Conservation (phyloP, 1,139 yeast genomes). For the Suhomyces coccinellae region DNA sequence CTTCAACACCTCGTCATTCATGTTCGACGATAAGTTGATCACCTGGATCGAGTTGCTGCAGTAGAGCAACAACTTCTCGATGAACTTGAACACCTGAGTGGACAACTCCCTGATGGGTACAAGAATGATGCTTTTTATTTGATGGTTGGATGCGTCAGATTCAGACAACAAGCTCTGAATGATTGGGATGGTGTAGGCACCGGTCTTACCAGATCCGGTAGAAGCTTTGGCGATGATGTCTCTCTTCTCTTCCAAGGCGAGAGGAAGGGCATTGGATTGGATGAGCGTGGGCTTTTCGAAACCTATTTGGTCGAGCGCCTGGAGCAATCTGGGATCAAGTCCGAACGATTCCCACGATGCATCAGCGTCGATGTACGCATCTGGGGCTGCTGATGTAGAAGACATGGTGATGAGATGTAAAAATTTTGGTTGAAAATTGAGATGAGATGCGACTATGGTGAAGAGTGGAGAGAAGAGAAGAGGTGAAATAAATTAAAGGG, state of each 20-base stretch:
- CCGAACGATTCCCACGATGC: slow-evolving; percentile 70
- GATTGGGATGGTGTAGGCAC: slow-evolving; percentile 80
- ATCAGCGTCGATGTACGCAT: slow-evolving; percentile 68
- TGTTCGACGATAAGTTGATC: slow-evolving; percentile 73
- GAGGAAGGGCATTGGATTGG: slow-evolving; percentile 88
- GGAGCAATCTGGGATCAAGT: slow-evolving; percentile 77
- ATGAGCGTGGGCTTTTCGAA: slow-evolving; percentile 84
- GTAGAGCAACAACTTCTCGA: slow-evolving; percentile 66
- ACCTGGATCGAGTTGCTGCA: slow-evolving; percentile 66
- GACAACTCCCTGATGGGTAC: slow-evolving; percentile 89
- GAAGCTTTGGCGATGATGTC: slow-evolving; percentile 87
- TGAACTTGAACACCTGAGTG: slow-evolving; percentile 73
- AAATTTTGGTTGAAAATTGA: slow-evolving; percentile 9
- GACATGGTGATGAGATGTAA: slow-evolving; percentile 11
- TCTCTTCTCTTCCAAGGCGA: slow-evolving; percentile 82
- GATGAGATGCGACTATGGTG: slow-evolving; percentile 14
- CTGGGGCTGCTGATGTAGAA: slow-evolving; percentile 47
- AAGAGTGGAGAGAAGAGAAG: not conserved
- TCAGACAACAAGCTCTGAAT: slow-evolving; percentile 59
- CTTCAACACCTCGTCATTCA: slow-evolving; percentile 70
- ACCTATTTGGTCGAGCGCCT: slow-evolving; percentile 82
- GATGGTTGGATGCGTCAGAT: slow-evolving; percentile 22
- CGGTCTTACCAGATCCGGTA: slow-evolving; percentile 91
- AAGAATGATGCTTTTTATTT: slow-evolving; percentile 57
- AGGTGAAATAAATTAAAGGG: not conserved